Evolutionary conservation across 306 rosid species (phyloP).

Genomic region (Lupinus albus): DNA sequence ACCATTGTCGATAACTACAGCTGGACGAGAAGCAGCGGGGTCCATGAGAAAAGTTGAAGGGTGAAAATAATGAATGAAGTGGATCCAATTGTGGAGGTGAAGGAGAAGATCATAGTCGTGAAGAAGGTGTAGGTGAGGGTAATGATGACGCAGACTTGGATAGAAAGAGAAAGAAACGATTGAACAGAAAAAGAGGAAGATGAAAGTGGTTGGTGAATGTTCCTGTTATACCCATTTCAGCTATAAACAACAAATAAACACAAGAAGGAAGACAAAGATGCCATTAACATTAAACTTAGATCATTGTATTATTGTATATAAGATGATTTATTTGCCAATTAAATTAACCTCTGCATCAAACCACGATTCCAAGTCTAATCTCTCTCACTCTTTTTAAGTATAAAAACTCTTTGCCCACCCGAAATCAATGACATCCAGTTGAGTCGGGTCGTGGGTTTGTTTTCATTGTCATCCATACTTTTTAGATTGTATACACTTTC

Average conservation of each 20-base stretch:
- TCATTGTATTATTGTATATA: conserved; percentile 22
- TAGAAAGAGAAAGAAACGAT: conserved; percentile 67
- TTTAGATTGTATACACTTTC: no score
- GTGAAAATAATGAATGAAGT: conserved; percentile 27
- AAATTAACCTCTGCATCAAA: conserved; percentile 48
- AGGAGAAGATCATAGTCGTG: conserved; percentile 78
- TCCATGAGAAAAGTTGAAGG: conserved; percentile 64
- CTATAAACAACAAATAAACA: conserved; percentile 33
- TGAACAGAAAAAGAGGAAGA: conserved; percentile 48
- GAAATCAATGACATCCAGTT: no score
- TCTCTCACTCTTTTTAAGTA: no score
- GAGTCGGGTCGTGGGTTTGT: no score
- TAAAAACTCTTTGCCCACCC: no score
- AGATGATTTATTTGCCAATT: conserved; percentile 63
- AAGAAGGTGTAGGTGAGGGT: neutral
- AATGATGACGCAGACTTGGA: conserved; percentile 68
- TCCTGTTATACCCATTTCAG: conserved; percentile 62
- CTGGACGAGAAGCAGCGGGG: conserved; percentile 90
- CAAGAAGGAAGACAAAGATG: conserved; percentile 5
- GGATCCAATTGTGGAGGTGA: conserved; percentile 50
- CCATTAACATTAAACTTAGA: conserved; percentile 34
- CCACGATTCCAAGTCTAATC: neutral
- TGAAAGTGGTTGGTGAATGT: conserved; percentile 49
- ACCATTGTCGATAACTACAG: conserved; percentile 96
- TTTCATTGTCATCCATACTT: no score